phyloP scores from a whole-genome alignment of 257 asterid genomes.

The Dorcoceras hygrometricum region DNA sequence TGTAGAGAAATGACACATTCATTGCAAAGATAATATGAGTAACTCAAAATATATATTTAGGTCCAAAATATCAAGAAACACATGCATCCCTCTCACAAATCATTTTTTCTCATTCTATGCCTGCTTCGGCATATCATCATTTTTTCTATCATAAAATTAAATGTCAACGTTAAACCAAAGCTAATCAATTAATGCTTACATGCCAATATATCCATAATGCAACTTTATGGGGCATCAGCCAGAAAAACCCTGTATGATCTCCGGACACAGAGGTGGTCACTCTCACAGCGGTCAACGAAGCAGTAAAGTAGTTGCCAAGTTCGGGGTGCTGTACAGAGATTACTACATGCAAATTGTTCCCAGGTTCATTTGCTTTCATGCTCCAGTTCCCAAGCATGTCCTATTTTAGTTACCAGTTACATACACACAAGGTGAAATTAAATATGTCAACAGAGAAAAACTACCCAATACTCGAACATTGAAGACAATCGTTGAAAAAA shows the following conservation, averaged over 20 bases:
- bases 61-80: background rate
- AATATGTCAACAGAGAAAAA: background rate
- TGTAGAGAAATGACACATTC: background rate
- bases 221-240: constrained; percentile 98
- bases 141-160: constrained; percentile 2
- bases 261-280: constrained; percentile 36
- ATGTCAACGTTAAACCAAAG: constrained; percentile 2
- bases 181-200: constrained; percentile 39
- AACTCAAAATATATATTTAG: background rate
- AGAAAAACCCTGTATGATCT: constrained; percentile 67
- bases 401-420: constrained; percentile 36
- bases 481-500: constrained; percentile 11
- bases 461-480: background rate
- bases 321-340: constrained; percentile 82
- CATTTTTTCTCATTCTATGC: background rate
- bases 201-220: constrained; percentile 97
- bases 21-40: background rate
- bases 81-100: background rate
- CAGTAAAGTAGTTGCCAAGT: constrained; percentile 89
- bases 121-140: background rate
- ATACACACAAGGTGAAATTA: constrained; percentile 2
- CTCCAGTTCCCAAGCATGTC: constrained; percentile 91
- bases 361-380: constrained; percentile 63
- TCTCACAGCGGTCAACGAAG: constrained; percentile 77
- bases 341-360: constrained; percentile 54